Base-by-base conservation (phyloP, 2,329 filamentous ascomycete species). In the Trichoderma simmonsii region DNA sequence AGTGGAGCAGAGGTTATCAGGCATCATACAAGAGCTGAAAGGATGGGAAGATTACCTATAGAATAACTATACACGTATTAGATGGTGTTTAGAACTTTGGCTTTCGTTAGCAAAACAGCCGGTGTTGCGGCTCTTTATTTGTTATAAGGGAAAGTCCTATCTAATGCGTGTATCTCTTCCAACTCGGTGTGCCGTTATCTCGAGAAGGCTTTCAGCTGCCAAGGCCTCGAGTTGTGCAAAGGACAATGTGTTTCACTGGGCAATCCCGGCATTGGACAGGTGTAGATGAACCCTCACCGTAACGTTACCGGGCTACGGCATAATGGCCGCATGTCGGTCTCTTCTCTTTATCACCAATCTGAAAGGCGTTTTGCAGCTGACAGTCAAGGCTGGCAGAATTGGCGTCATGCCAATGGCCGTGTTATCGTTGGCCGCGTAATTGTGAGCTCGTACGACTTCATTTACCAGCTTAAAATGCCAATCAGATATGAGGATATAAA, bases 41-140 rank as follows among this genome's bases (percentile, higher is more conserved):
- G 65, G 65, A 18, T 68, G 65, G 65, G 65, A 68, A 36, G 65
- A 68, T 60, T 68, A 68, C 15, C 36, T 68, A 30, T 68, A 60
- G 26, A 34, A 6, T 43, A 15, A 9, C n/a, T 18, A 18, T 15
- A 34, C 11, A 12, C 48, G 28, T 28, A 24, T 57, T 14, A 57
- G 24, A 36, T 54, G 12, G 18, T n/a, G 6, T 12, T 24, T 48
- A 68, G 54, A 59, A 4, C 57, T 15, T 36, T 43, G 51, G 21
- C 15, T 28, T 30, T 67, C 32, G 6, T 59, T 39, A 54, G 32
- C 32, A 56, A 15, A 24, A 60, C 3, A 21, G 3, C 57, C 21
- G 30, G 18, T 34, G 8, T 34, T 60, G 57, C 3, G 6, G 28
- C 4, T 26, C 6, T 39, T 26, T 1, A 9, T 12, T 26, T 24